Evolutionary conservation across 768 basidiomycete species (phyloP), one percentile per base, ranked within the genome.

Genomic region (Saitozyma sp.): DNA sequence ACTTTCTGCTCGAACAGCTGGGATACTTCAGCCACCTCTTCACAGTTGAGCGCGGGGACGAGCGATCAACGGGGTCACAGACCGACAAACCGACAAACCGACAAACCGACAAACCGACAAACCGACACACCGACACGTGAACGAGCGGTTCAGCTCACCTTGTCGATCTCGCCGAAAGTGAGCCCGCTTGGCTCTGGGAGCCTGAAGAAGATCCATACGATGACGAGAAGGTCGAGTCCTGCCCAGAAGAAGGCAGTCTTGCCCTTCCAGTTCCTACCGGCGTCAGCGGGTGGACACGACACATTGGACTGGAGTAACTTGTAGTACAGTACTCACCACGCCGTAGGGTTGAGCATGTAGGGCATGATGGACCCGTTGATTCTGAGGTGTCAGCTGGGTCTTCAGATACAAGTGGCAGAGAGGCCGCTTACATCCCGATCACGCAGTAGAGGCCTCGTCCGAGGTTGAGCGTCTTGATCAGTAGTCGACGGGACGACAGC

Each of bases 381-480:
- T 29, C 29, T 29, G 29, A 29, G 29, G 2, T 29, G 29, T 29
- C 29, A 29, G 29, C 11, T 29, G 19, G n/a, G n/a, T n/a, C n/a
- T n/a, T n/a, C n/a, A n/a, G n/a, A n/a, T n/a, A n/a, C n/a, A n/a
- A n/a, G n/a, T 29, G 29, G 29, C 29, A 29, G 29, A 2, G n/a
- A n/a, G n/a, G 5, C 5, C 29, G 29, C 29, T 29, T 29, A 29
- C 16, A 58, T 51, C 9, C 20, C 64, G n/a, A 65, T 57, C 17
- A 53, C 45, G 42, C 41, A 54, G 60, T 65, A 65, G 13, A 60
- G 43, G 50, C 51, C 51, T 46, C 64, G 11, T 17, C 59, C 64
- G 41, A 65, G 54, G 52, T 50, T 51, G 50, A 49, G 64, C 42
- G 78, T 71, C 72, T 79, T 78, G 53, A 68, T 54, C 16, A 53